Evolutionary conservation across 805 yeast species (phyloP).

Genomic region (Kodamaea restingae): DNA sequence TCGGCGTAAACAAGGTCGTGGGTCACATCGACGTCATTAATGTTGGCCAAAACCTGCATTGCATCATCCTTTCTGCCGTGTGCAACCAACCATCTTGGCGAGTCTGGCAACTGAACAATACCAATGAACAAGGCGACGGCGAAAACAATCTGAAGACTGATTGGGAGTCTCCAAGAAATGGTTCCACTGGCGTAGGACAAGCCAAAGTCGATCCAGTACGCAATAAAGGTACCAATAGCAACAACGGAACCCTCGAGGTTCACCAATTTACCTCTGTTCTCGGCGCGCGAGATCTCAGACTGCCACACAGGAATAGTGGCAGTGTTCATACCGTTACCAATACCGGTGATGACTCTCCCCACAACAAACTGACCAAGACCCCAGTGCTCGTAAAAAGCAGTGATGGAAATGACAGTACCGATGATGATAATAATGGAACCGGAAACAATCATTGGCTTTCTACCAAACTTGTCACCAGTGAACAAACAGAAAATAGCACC

Average conservation of each 20-base stretch:
- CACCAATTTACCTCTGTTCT: conserved; percentile 39
- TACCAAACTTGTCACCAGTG: conserved; percentile 38
- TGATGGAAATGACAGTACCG: conserved; percentile 39
- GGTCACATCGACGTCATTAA: conserved; percentile 34
- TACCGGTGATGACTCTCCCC: conserved; percentile 48
- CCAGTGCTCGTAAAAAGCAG: conserved; percentile 38
- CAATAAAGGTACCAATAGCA: conserved; percentile 51
- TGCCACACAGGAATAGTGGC: conserved; percentile 47
- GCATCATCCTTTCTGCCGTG: conserved; percentile 52
- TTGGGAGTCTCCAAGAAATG: conserved; percentile 45
- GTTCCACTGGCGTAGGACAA: conserved; percentile 56
- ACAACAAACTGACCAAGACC: conserved; percentile 37
- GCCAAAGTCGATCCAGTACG: conserved; percentile 54
- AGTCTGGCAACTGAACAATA: conserved; percentile 52
- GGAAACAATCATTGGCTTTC: conserved; percentile 36
- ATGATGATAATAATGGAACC: conserved; percentile 38
- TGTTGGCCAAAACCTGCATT: conserved; percentile 37
- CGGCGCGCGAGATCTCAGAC: conserved; percentile 43
- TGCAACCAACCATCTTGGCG: conserved; percentile 68
- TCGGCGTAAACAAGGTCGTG: conserved; percentile 42
- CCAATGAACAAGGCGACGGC: conserved; percentile 41
- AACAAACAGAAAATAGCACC: conserved; percentile 41
- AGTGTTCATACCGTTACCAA: conserved; percentile 41
- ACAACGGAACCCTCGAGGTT: conserved; percentile 40
- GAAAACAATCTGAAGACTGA: conserved; percentile 43